These are phyloP conservation scores for Zoysia japonica DNA, from an alignment of 176 grass and related monocot genomes.

Conservation along the genomic window DNA sequence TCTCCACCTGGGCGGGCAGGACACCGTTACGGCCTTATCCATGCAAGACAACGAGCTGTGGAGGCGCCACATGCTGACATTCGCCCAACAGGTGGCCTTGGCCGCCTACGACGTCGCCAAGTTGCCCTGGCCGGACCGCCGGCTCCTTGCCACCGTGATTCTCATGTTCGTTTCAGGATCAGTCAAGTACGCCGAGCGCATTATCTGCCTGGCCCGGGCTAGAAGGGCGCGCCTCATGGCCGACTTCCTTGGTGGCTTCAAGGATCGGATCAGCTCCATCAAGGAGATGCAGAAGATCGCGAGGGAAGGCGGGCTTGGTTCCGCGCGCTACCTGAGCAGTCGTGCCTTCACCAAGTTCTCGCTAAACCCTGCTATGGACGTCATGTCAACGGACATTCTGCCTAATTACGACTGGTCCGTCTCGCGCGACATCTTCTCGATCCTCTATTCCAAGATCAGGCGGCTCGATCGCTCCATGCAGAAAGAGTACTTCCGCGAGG, in stretches of 20 bases:
- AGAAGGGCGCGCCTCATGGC: conserved; percentile 2
- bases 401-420: conserved; percentile 40
- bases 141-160: conserved; percentile 1
- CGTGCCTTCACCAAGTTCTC: conserved; percentile 30
- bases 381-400: conserved; percentile 43
- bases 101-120: conserved; percentile 27
- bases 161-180: conserved; percentile 36
- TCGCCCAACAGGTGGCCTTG: background rate
- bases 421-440: conserved; percentile 28
- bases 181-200: conserved; percentile 38
- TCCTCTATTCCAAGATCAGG: conserved; percentile 20
- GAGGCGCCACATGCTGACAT: conserved; percentile 22
- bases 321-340: conserved; percentile 25
- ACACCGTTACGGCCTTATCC: conserved; percentile 39
- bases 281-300: conserved; percentile 30
- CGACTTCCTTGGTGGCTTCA: conserved; percentile 30
- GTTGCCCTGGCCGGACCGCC: conserved; percentile 7
- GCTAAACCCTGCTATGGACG: conserved; percentile 39
- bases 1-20: conserved; percentile 39
- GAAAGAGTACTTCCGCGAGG: background rate
- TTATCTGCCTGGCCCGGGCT: conserved; percentile 8
- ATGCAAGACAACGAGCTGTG: conserved; percentile 40
- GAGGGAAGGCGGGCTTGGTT: background rate
- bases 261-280: conserved; percentile 25
- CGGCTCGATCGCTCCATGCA: background rate